These are phyloP conservation scores for Mitragyna speciosa DNA, from an alignment of 257 asterid genomes.

Conservation along the genomic window DNA sequence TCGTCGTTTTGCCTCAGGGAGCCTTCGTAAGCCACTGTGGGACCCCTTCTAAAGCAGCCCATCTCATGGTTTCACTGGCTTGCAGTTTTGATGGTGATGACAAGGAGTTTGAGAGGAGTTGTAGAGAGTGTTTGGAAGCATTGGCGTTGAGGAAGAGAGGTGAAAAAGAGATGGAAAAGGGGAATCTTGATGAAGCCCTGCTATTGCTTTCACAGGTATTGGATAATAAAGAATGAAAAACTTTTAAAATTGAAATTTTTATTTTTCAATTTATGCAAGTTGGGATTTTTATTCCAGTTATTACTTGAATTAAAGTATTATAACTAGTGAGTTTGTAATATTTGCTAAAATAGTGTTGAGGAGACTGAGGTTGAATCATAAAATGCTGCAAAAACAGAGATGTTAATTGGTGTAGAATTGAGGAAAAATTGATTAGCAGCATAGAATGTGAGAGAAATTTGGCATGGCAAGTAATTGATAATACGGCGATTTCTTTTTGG, in stretches of 20 bases:
- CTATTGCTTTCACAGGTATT: constrained; percentile 68
- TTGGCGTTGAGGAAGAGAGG: constrained; percentile 82
- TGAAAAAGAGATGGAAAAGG: constrained; percentile 56
- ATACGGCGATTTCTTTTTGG: too few relatives aligned
- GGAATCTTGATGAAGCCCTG: constrained; percentile 49
- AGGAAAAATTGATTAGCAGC: not conserved
- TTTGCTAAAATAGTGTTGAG: too few relatives aligned
- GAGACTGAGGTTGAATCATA: not conserved
- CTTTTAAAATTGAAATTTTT: not conserved
- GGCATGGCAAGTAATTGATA: not conserved
- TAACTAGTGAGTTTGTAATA: not conserved
- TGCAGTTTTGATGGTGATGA: constrained; percentile 28
- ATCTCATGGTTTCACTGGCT: constrained; percentile 43
- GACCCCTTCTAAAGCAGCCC: constrained; percentile 65
- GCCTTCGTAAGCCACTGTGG: constrained; percentile 66
- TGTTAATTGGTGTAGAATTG: not conserved
- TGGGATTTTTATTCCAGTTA: not conserved
- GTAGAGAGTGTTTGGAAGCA: constrained; percentile 62
- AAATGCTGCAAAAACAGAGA: too few relatives aligned
- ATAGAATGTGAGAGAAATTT: not conserved
- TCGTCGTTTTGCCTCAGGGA: constrained; percentile 63
- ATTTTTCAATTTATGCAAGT: too few relatives aligned
- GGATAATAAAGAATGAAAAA: not conserved
- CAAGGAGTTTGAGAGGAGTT: constrained; percentile 26
- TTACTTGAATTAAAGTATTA: not conserved